Base-by-base conservation (phyloP, 129 eudicot genomes). In the Logfia minima region DNA sequence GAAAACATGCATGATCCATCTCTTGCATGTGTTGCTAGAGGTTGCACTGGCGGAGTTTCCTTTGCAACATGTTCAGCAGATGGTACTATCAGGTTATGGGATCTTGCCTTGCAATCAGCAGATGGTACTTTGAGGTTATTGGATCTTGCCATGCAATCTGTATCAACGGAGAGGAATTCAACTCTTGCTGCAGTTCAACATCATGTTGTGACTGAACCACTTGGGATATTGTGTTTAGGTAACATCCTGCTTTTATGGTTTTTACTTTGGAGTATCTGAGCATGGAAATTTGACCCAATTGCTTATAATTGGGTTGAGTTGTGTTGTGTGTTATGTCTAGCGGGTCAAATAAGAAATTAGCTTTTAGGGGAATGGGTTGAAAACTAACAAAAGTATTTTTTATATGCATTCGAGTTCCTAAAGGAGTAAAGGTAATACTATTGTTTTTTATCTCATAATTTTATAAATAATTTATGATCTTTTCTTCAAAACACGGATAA, bases 31-130 rank as follows among this genome's bases (percentile, higher is more conserved):
- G 86, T 82, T 80, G 96, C 88, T 77, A 87, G 89, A 86, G 96
- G 92, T 56, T 90, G 96, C 78, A 73, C 83, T 35, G 92, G 92
- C 41, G 92, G 92, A 66, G 85, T 84, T 78, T 85, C 92, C 37
- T 90, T 90, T 81, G 83, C 92, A 74, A 90, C 96, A 75, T 90
- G 96, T 76, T 90, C 96, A 22, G 86, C 86, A 61, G 96, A 90
- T 86, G 96, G 96, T 26, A 84, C 78, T 31, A 84, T 87, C 51
- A 82, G 96, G 83, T 78, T 87, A 74, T 90, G 96, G 96, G 96
- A 86, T 82, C 85, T 87, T 39, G 74, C 81, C 9, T 35, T 79
- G 77, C 90, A 87, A 34, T 34, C 37, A 26, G 87, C 86, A 61
- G 96, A 90, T 86, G 96, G 96, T 31, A 84, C 78, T 31, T 82